phyloP scores from a whole-genome alignment of 2,329 filamentous ascomycete genomes.

The Colletotrichum agaves region DNA sequence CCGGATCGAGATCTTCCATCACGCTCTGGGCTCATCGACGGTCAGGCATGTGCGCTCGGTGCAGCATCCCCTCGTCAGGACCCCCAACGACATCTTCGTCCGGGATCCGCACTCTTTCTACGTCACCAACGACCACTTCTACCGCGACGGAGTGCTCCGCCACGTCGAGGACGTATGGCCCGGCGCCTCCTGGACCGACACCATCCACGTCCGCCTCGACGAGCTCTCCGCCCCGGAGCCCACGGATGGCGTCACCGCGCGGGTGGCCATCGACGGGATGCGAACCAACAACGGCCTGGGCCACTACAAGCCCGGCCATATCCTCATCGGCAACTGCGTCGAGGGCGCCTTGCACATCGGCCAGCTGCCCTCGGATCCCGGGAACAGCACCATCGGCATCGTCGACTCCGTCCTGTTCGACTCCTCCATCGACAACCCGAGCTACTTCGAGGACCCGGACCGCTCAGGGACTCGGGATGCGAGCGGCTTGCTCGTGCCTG shows the following conservation, averaged over 20 bases:
- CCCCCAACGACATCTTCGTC: constrained; percentile 69
- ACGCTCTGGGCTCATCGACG: constrained; percentile 42
- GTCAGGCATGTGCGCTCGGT: constrained; percentile 63
- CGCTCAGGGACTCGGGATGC: constrained; percentile 54
- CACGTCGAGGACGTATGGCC: constrained; percentile 57
- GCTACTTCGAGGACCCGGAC: constrained; percentile 66
- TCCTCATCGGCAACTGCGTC: constrained; percentile 55
- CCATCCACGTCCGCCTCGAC: constrained; percentile 49
- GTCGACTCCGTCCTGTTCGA: constrained; percentile 56
- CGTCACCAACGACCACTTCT: constrained; percentile 69
- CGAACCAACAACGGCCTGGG: constrained; percentile 68
- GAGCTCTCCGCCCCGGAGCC: constrained; percentile 16
- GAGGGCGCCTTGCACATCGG: constrained; percentile 61
- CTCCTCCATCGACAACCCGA: constrained; percentile 65
- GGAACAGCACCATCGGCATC: constrained; percentile 51
- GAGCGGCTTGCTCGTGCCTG: constrained; percentile 64
- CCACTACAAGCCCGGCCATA: constrained; percentile 55
- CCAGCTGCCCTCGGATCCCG: constrained; percentile 34
- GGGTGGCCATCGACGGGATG: constrained; percentile 55
- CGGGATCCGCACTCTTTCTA: constrained; percentile 60
- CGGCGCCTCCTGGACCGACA: constrained; percentile 59
- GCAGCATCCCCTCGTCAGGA: constrained; percentile 61
- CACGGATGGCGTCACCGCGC: constrained; percentile 51
- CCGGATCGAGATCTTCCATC: constrained; percentile 65
- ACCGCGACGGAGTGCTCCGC: constrained; percentile 60